Base-by-base conservation (phyloP, 257 asterid genomes). In the Fraxinus americana region DNA sequence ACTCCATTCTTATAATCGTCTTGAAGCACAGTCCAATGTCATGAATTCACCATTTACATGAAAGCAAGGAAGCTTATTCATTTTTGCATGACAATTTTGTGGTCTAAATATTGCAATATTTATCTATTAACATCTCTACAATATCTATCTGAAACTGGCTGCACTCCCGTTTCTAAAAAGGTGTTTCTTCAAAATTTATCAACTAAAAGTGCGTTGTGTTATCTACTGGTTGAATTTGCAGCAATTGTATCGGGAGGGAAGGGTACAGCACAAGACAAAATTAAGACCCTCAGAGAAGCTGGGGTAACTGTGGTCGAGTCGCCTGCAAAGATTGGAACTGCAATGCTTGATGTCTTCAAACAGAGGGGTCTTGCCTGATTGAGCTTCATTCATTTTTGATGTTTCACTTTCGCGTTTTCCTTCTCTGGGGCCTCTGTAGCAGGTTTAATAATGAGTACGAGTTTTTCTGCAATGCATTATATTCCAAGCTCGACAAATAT, bases 241-340 rank as follows among this genome's bases (percentile, higher is more conserved):
- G 97, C 95, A 70, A 91, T 91, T 7, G 95, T 91, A 30, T 90
- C 97, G 0, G 98, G 98, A 74, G 98, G 98, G 9, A 93, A 91
- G 84, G 97, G 98, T 75, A 93, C 98, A 2, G 96, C 97, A 29
- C 98, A 93, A 80, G 96, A 93, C 90, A 93, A 93, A 87, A 93
- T 93, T 72, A 90, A 85, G 88, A 87, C 96, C 67, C 89, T 94
- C 59, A 83, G 89, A 79, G 99, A 86, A 84, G 98, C 96, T 8
- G 97, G 98, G 36, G 99, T 89, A 16, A 91, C 97, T 0, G 97
- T 94, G 35, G 94, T 92, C 4, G 97, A 94, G 78, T 94, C 98
- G 1, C 99, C 99, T 38, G 99, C 98, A 21, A 93, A 93, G 87
- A 91, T 95, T 57, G 99, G 99, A 75, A 65, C 86, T 5, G 92